These are phyloP conservation scores for Pluteus cervinus DNA, from an alignment of 768 basidiomycete genomes.

Conservation along the genomic window DNA sequence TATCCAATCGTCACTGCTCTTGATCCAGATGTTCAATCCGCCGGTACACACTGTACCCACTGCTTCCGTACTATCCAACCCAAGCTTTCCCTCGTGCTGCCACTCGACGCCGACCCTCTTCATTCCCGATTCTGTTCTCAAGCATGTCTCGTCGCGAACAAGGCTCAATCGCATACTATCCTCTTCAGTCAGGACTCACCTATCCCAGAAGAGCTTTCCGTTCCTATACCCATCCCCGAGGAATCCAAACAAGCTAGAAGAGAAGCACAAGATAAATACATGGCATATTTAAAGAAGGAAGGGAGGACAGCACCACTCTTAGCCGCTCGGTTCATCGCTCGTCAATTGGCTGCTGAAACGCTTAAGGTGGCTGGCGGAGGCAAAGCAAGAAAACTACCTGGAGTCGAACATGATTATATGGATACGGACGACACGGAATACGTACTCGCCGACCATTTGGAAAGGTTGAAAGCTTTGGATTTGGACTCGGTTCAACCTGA, in stretches of 20 bases:
- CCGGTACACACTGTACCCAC: slow-evolving; percentile 66
- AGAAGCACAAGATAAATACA: slow-evolving; percentile 54
- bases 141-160: slow-evolving; percentile 51
- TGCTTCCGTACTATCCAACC: slow-evolving; percentile 59
- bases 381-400: slow-evolving; percentile 11
- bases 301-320: slow-evolving; percentile 44
- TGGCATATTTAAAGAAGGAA: slow-evolving; percentile 46
- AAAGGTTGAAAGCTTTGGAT: slow-evolving; percentile 66
- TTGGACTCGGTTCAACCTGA: slow-evolving; percentile 37
- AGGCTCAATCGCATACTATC: slow-evolving; percentile 56
- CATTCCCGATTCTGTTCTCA: slow-evolving; percentile 67
- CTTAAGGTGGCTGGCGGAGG: slow-evolving; percentile 39
- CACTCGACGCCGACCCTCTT: slow-evolving; percentile 44
- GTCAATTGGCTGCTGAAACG: slow-evolving; percentile 63
- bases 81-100: slow-evolving; percentile 32
- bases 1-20: slow-evolving; percentile 64
- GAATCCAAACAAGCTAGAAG: slow-evolving; percentile 38
- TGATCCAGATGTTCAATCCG: slow-evolving; percentile 63
- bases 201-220: slow-evolving; percentile 41
- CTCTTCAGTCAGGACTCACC: slow-evolving; percentile 66
- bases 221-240: slow-evolving; percentile 18
- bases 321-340: slow-evolving; percentile 65
- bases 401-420: slow-evolving; percentile 33
- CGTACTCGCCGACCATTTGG: slow-evolving; percentile 68
- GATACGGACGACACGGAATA: slow-evolving; percentile 50